Evolutionary conservation across 2,329 filamentous ascomycete species (phyloP).

Genomic region (Leptosphaerulina australis): DNA sequence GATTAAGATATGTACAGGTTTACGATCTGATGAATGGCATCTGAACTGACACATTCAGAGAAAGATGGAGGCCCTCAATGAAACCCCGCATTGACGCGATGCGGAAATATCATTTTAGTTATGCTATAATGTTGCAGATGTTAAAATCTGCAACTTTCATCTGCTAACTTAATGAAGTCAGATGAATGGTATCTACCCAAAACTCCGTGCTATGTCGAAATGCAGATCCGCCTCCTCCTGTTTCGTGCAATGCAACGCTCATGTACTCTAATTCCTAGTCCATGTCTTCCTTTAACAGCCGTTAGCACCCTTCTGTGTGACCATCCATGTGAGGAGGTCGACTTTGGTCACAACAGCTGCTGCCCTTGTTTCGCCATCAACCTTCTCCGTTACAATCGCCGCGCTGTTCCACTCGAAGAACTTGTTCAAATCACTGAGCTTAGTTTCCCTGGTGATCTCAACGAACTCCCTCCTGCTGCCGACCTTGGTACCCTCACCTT

Average conservation of each 20-base stretch:
- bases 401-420: conserved; percentile 99
- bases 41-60: not conserved
- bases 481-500: conserved; percentile 31
- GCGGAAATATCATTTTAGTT: not conserved
- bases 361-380: conserved; percentile 69
- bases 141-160: conserved; percentile 21
- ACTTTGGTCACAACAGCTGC: conserved; percentile 95
- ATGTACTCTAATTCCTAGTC: not conserved
- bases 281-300: conserved; percentile 3
- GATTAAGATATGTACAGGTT: no score
- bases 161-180: conserved; percentile 23
- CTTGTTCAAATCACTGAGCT: conserved; percentile 78
- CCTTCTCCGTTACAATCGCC: conserved; percentile 85
- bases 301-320: conserved; percentile 50
- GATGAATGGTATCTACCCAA: conserved; percentile 21
- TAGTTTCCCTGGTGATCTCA: conserved; percentile 91
- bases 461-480: conserved; percentile 73
- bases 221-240: not conserved
- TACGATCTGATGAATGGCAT: no score
- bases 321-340: conserved; percentile 89
- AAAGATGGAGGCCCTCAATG: not conserved
- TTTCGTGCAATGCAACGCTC: not conserved
- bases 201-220: conserved; percentile 16
- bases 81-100: not conserved
- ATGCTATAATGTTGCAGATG: conserved; percentile 13